These are phyloP conservation scores for Lentinula sp. DNA, from an alignment of 768 basidiomycete genomes.

Conservation along the genomic window DNA sequence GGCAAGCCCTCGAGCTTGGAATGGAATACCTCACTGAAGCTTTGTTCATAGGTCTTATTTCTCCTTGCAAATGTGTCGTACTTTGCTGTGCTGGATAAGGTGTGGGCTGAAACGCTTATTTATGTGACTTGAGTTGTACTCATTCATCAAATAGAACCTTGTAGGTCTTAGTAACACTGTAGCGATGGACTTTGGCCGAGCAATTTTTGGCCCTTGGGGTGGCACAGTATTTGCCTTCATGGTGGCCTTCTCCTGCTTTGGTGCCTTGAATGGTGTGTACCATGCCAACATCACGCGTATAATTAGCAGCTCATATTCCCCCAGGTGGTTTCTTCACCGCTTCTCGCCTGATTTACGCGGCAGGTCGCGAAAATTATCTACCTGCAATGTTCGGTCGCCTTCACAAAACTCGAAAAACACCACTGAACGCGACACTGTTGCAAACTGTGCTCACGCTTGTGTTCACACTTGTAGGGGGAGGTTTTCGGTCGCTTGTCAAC, in stretches of 20 bases:
- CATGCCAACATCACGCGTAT: background rate
- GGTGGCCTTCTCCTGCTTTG: slow-evolving; percentile 94
- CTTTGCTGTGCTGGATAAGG: slow-evolving; percentile 88
- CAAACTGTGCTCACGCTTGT: slow-evolving; percentile 68
- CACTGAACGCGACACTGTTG: slow-evolving; percentile 80
- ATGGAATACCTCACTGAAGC: slow-evolving; percentile 5
- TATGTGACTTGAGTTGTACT: background rate
- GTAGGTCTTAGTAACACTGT: slow-evolving; percentile 83
- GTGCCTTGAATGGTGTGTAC: slow-evolving; percentile 76
- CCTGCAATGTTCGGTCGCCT: slow-evolving; percentile 79
- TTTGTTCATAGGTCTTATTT: slow-evolving; percentile 54
- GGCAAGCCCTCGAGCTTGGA: background rate
- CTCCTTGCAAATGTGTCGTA: slow-evolving; percentile 83
- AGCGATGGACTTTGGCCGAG: slow-evolving; percentile 87
- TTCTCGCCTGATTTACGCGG: slow-evolving; percentile 83
- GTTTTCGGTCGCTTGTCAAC: slow-evolving; percentile 84
- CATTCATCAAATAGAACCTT: slow-evolving; percentile 30
- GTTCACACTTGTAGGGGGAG: slow-evolving; percentile 84
- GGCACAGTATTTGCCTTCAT: slow-evolving; percentile 82
- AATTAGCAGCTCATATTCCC: slow-evolving; percentile 9
- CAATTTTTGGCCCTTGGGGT: slow-evolving; percentile 81
- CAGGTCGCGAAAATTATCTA: slow-evolving; percentile 83
- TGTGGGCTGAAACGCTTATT: slow-evolving; percentile 15
- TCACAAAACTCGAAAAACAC: slow-evolving; percentile 72
- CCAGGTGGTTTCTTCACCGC: slow-evolving; percentile 67